phyloP scores from a whole-genome alignment of 176 grass and related monocot species.

The Aegilops sharonensis region DNA sequence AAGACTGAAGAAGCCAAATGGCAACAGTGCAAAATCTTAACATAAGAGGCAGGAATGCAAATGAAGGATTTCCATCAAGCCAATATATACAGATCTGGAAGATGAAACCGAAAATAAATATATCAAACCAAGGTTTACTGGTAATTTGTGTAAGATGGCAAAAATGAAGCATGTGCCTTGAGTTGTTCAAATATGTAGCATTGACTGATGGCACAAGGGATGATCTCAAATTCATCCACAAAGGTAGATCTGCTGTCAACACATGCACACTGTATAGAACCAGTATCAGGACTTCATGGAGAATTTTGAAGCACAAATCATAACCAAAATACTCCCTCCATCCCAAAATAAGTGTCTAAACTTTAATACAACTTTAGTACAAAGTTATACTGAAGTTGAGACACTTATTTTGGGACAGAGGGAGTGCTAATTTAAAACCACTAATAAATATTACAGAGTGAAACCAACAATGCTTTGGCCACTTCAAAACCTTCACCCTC shows the following conservation, averaged over 20 bases:
- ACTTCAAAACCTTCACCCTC: background rate
- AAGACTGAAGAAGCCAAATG: background rate
- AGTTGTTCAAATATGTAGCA: background rate
- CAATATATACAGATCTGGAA: background rate
- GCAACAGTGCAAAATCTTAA: background rate
- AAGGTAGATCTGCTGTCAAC: background rate
- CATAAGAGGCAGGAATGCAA: background rate
- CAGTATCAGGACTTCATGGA: too few relatives aligned
- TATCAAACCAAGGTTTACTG: background rate
- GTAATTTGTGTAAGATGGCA: background rate
- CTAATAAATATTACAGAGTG: background rate
- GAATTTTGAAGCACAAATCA: background rate
- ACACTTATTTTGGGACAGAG: too few relatives aligned
- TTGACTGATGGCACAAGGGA: conserved; percentile 12
- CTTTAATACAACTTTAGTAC: too few relatives aligned
- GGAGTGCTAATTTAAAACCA: too few relatives aligned
- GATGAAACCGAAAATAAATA: background rate
- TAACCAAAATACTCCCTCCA: background rate
- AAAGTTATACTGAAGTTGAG: too few relatives aligned
- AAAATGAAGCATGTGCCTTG: background rate
- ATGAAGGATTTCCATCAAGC: background rate
- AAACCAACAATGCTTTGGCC: background rate
- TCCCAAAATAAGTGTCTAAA: too few relatives aligned
- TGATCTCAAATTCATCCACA: background rate
- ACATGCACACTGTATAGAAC: background rate